phyloP scores from a whole-genome alignment of 139 green algal genomes.

The Coccomyxa sp. region DNA sequence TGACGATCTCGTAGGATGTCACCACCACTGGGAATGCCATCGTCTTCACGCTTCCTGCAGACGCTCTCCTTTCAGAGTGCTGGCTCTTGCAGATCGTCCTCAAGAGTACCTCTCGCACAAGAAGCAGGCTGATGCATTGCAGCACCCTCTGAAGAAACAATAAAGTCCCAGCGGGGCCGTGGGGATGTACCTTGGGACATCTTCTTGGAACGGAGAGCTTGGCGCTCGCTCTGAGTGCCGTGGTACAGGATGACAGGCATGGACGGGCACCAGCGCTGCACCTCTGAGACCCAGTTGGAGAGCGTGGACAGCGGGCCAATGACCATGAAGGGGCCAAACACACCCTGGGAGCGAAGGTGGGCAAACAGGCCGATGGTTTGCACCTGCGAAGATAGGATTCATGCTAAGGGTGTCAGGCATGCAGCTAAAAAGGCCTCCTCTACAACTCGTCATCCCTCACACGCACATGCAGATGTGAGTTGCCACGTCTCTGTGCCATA shows the following conservation, averaged over 20 bases:
- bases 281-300: slow-evolving; percentile 92
- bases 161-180: neutral
- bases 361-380: slow-evolving; percentile 95
- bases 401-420: neutral
- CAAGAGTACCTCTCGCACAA: neutral
- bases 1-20: slow-evolving; percentile 93
- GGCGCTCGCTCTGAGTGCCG: slow-evolving; percentile 69
- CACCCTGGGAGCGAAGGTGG: slow-evolving; percentile 70
- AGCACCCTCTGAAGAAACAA: neutral
- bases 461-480: neutral
- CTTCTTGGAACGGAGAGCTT: slow-evolving; percentile 44
- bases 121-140: neutral
- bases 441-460: neutral
- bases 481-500: neutral
- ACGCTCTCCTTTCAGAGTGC: neutral
- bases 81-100: neutral
- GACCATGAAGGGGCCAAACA: slow-evolving; percentile 81
- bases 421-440: neutral
- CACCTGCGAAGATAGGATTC: slow-evolving; percentile 50
- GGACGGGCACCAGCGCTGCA: slow-evolving; percentile 80
- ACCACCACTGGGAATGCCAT: slow-evolving; percentile 85
- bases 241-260: slow-evolving; percentile 92
- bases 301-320: slow-evolving; percentile 90
- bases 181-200: slow-evolving; percentile 25
- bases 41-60: neutral